These are phyloP conservation scores for Pleurotus giganteus DNA, from an alignment of 768 basidiomycete genomes.

Conservation along the genomic window DNA sequence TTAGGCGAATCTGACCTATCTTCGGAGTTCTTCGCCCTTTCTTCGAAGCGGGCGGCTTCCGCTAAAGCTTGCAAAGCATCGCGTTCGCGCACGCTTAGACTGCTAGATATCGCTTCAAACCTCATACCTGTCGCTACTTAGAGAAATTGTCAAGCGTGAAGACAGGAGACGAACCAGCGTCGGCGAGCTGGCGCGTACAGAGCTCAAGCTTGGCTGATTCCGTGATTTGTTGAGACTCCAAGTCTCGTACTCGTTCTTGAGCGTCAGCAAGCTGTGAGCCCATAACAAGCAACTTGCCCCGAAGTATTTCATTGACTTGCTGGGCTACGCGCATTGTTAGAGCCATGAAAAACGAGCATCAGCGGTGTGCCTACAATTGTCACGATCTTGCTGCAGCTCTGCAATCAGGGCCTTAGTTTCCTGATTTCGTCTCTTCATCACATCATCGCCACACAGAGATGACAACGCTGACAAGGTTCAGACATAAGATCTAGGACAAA, in stretches of 20 bases:
- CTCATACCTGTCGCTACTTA: background rate
- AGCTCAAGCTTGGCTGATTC: background rate
- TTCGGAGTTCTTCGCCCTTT: background rate
- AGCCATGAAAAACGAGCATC: background rate
- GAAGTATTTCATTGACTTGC: slow-evolving; percentile 13
- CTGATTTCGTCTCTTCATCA: background rate
- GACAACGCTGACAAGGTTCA: slow-evolving; percentile 1
- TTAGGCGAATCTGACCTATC: background rate
- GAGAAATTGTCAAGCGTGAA: background rate
- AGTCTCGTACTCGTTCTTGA: slow-evolving; percentile 9
- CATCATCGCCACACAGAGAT: slow-evolving; percentile 8
- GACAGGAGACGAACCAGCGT: slow-evolving; percentile 3
- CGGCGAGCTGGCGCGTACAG: background rate
- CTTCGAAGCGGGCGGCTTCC: slow-evolving; percentile 6
- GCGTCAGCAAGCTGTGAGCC: slow-evolving; percentile 13
- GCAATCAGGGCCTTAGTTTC: slow-evolving; percentile 12
- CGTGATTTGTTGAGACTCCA: slow-evolving; percentile 12
- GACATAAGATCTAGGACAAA: background rate
- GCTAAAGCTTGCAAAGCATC: background rate
- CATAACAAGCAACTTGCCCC: slow-evolving; percentile 9
- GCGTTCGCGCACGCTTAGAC: background rate
- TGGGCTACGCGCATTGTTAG: slow-evolving; percentile 2
- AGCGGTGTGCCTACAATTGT: slow-evolving; percentile 2
- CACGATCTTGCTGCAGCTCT: slow-evolving; percentile 10
- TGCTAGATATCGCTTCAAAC: background rate